Base-by-base conservation (phyloP, 371 early-diverging fungal genomes). In the Chytridiales sp. region DNA sequence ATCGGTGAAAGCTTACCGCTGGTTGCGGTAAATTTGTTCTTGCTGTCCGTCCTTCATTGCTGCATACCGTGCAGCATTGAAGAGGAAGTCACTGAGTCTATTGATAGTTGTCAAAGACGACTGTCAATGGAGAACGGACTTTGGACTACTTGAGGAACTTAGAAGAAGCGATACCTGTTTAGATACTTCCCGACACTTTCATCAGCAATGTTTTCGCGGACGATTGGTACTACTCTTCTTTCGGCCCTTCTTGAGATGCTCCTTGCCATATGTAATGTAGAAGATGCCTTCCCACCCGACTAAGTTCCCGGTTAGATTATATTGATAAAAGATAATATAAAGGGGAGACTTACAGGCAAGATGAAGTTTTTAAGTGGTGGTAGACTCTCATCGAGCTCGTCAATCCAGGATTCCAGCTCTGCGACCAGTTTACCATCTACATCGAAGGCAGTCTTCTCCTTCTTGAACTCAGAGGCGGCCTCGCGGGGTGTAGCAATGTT, bases 401-500 rank as follows among this genome's bases (percentile, higher is more conserved):
- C 96, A 51, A 96, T 93, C 93, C 91, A 93, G 3, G 56, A 4
- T 64, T 96, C 96, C n/a, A 96, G 69, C 51, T 80, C 78, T 9
- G 44, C 47, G 2, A 81, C 78, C 27, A 84, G 78, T 15, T 70
- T 46, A 21, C 85, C 86, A 6, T 85, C 76, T 0, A 69, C 66
- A 66, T 94, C 94, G 69, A 95, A 95, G 9, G 67, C 61, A 1
- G 95, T 95, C 24, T 83, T 79, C 1, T 82, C 72, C 46, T 82
- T 64, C 51, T 76, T 70, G 42, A 51, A 38, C 35, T 85, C 83
- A 43, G 61, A 64, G 2, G 86, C 80, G 13, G 76, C 67, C 24
- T 71, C 71, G 36, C 92, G 75, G 40, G 96, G 96, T 11, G 96
- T 96, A 8, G 96, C 96, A 43, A 94, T 79, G 70, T 92, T 92